Percentiles rank a stretch among this genome's conserved stretches.
phyloP scores from a whole-genome alignment of 345 rosid genomes.

The Sisymbrium irio region DNA sequence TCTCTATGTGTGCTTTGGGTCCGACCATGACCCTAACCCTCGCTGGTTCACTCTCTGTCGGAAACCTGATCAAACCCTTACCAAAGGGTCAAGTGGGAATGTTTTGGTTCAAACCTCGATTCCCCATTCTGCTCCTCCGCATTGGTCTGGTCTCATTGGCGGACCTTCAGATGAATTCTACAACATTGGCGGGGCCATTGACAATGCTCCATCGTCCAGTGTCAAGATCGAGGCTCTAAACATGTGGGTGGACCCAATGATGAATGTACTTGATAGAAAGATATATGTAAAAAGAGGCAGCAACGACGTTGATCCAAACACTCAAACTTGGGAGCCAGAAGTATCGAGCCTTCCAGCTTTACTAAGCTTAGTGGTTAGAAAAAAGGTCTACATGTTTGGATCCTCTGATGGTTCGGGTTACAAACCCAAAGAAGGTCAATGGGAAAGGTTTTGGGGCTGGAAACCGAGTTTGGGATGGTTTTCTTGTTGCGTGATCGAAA shows the following conservation, averaged over 20 bases:
- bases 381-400: background rate
- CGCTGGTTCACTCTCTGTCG: conserved; percentile 44
- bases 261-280: background rate
- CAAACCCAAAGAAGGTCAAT: background rate
- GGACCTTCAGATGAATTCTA: conserved; percentile 33
- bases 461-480: background rate
- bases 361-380: background rate
- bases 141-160: conserved; percentile 24
- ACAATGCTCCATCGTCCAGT: conserved; percentile 23
- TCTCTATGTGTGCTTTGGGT: conserved; percentile 57
- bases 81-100: background rate
- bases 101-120: conserved; percentile 28
- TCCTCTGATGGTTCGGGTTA: background rate
- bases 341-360: background rate
- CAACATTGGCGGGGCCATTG: conserved; percentile 56
- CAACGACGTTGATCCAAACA: background rate
- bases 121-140: conserved; percentile 32
- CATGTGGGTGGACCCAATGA: background rate
- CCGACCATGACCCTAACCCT: conserved; percentile 28
- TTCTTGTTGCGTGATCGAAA: background rate
- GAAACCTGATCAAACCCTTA: conserved; percentile 31
- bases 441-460: conserved; percentile 9
- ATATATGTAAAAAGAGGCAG: background rate
- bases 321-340: background rate
- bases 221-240: background rate